Base-by-base conservation (phyloP, 2,329 filamentous ascomycete genomes). In the Colletotrichum spaethianum region DNA sequence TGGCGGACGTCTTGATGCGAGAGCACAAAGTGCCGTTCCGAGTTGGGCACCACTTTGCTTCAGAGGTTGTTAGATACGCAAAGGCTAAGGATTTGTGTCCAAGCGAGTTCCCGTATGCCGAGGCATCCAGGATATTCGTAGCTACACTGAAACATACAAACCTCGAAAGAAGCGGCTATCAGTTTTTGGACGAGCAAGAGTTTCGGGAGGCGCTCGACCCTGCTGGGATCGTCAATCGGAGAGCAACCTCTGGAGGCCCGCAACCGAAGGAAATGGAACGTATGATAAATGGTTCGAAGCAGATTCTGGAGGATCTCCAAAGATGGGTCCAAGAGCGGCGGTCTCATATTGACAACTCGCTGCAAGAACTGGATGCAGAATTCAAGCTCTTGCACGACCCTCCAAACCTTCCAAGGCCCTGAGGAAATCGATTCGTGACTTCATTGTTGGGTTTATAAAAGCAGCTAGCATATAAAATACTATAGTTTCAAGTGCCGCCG, bases 31-130 rank as follows among this genome's bases (percentile, higher is more conserved):
- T 72, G 23, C 70, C 70, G 1, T 72, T 72, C 14, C 66, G 70
- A 50, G 60, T 72, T 7, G 70, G 70, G 6, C 70, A 72, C 7
- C 70, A 72, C 60, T 72, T 72, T 42, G 70, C 70, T n/a, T 72
- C 70, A 7, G 59, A 70, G 26, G 59, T 60, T 18, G 70, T 72
- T 8, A 72, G 53, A 48, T 48, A 56, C 7, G 70, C 70, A 23
- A 72, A 72, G 23, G 23, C 31, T 2, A 16, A 55, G 2, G 60
- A 48, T 2, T 12, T 72, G 11, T 38, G 38, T 12, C 70, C 70
- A 2, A 72, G 70, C 44, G 36, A 16, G 5, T 72, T 72, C 9
- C 66, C 70, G 1, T 70, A 70, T 28, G 31, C 70, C 0, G 53
- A 72, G 12, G 66, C 70, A 5, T 46, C 36, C 26, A 70, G 46